A percentile compares a stretch with the other conserved stretches of the same genome.
phyloP scores from a whole-genome alignment of 352 stramenopile genomes.

The Globisporangium ultimum region DNA sequence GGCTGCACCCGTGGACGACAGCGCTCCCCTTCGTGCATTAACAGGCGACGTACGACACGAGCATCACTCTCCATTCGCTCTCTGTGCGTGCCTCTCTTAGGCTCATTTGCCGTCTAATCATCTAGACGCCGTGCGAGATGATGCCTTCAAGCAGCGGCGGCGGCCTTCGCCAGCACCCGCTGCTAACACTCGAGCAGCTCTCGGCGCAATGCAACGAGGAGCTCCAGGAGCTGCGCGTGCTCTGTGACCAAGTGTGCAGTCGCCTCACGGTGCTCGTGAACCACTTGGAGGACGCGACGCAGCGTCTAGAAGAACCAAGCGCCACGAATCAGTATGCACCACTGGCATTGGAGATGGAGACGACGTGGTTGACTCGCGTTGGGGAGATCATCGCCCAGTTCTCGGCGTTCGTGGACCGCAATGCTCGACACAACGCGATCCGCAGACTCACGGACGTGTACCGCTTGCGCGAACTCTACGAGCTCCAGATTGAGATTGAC shows the following conservation, averaged over 20 bases:
- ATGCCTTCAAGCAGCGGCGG: neutral
- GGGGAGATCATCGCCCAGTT: constrained; percentile 24
- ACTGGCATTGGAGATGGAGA: neutral
- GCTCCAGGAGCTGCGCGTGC: constrained; percentile 6
- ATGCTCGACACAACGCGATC: constrained; percentile 26
- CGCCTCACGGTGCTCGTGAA: constrained; percentile 7
- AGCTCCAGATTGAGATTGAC: constrained; percentile 35
- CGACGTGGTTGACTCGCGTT: constrained; percentile 8
- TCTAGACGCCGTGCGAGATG: neutral
- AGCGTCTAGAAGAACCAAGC: too few species aligned
- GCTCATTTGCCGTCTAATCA: too few species aligned
- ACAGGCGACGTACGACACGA: too few species aligned
- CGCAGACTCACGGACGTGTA: constrained; percentile 33
- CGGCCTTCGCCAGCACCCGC: constrained; percentile 10
- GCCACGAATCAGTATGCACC: neutral
- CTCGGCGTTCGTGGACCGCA: constrained; percentile 23
- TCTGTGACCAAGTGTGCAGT: constrained; percentile 11
- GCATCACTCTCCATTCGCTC: too few species aligned
- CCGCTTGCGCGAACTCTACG: constrained; percentile 29
- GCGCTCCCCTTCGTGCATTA: too few species aligned
- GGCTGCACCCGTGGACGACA: too few species aligned
- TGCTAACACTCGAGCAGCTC: constrained; percentile 13
- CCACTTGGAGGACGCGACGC: constrained; percentile 3
- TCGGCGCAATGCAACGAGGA: constrained; percentile 16
- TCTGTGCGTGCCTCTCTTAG: too few species aligned